Base-by-base conservation (phyloP, 176 grass and related monocot genomes). In the Ensete glaucum region DNA sequence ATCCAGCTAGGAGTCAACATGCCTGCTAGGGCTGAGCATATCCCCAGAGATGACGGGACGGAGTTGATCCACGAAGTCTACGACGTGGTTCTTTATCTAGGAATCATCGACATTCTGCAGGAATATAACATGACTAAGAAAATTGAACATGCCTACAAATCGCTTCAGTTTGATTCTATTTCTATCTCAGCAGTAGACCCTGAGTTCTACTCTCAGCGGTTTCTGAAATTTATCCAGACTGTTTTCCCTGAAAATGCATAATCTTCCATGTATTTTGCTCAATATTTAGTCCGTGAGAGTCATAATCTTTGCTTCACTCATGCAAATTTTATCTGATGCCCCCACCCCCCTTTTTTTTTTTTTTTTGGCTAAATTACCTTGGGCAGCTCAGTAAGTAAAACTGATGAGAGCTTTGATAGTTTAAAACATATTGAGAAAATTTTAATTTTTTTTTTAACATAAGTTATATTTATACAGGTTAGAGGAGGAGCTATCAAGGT, bases 51-150 rank as follows among this genome's bases (percentile, higher is more conserved):
- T 65, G 86, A 87, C 0, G 71, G 87, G 53, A 87, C 62, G 57
- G 87, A 99, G 76, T 83, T 87, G 14, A 88, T 91, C 69, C 54
- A 85, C 27, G 82, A 99, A 74, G 88, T 99, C 57, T 99, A 89
- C 12, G 95, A 94, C 5, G 95, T 99, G 9, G 95, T 99, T 81
- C 84, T 99, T 56, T 99, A 99, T 78, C 84, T 99, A 12, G 95
- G 95, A 15, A 99, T 99, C 81, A 99, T 99, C 15, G 95, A 94
- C 77, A 94, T 99, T 73, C 52, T 99, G 79, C 95, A 99, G 79
- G 95, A 86, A 1, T 99, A 99, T 78, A 89, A 99, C 82, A 89
- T 99, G 79, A 50, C 84, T 17, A 99, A 99, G 82, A 99, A 94
- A 78, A 91, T 99, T 2, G 95, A 99, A 82, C 95, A 91, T 85